Conservation (phyloP, 495 filamentous ascomycete species). For the Neurospora sp. region DNA sequence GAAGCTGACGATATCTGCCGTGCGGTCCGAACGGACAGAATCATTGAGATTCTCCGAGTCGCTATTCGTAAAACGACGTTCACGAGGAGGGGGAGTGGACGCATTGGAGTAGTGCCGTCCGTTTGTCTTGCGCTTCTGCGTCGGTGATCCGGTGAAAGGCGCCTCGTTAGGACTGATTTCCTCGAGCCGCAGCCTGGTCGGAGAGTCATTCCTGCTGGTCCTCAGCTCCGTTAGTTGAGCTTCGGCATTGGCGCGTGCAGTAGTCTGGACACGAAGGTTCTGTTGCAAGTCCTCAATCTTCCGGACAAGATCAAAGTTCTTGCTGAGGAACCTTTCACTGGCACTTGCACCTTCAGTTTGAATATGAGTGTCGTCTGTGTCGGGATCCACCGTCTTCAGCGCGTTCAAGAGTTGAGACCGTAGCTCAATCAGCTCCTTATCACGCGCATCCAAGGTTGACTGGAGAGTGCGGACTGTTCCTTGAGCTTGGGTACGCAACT, state of each 20-base stretch:
- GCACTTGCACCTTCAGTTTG: constrained; percentile 36
- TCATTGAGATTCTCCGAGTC: constrained; percentile 53
- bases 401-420: constrained; percentile 70
- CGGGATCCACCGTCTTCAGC: constrained; percentile 79
- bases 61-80: constrained; percentile 54
- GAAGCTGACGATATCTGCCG: constrained; percentile 80
- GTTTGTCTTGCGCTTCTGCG: constrained; percentile 65
- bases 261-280: constrained; percentile 74
- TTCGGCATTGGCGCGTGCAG: constrained; percentile 75
- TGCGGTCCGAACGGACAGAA: constrained; percentile 78
- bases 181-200: constrained; percentile 57
- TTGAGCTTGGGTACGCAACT: constrained; percentile 78
- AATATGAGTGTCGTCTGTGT: constrained; percentile 29
- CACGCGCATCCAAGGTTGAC: constrained; percentile 59
- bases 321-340: constrained; percentile 37
- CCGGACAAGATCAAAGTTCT: constrained; percentile 73
- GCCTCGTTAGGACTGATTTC: constrained; percentile 83
- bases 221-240: constrained; percentile 73
- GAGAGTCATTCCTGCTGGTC: constrained; percentile 64
- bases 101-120: constrained; percentile 61
- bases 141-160: constrained; percentile 65
- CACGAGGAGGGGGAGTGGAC: constrained; percentile 46
- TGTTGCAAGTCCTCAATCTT: constrained; percentile 83
- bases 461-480: constrained; percentile 76
- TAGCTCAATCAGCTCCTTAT: constrained; percentile 69